phyloP scores from a whole-genome alignment of 441 rosid species.

The Populus hybrid region DNA sequence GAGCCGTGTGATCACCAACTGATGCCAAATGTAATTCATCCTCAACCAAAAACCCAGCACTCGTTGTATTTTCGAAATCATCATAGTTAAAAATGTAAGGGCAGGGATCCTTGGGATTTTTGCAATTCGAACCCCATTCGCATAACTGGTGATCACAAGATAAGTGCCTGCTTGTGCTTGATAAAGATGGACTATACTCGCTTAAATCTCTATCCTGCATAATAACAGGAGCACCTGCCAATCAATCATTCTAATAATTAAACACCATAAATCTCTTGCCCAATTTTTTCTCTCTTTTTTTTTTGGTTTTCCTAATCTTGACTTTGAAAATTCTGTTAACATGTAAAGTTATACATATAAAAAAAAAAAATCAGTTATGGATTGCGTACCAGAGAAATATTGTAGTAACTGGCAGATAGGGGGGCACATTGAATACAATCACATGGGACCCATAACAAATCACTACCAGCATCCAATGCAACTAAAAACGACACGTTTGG shows the following conservation, averaged over 20 bases:
- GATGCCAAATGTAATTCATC: conserved; percentile 62
- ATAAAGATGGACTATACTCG: conserved; percentile 63
- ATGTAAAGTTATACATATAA: background rate
- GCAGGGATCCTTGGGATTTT: conserved; percentile 57
- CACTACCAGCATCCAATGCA: conserved; percentile 83
- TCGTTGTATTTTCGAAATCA: conserved; percentile 52
- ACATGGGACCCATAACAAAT: conserved; percentile 89
- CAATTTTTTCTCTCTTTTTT: background rate
- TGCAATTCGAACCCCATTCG: conserved; percentile 47
- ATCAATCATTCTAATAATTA: conserved; percentile 64
- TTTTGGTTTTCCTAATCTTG: background rate
- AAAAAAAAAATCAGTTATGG: too few species aligned
- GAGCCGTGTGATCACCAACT: conserved; percentile 25
- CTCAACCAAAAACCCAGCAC: conserved; percentile 69
- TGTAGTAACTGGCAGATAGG: conserved; percentile 57
- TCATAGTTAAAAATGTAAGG: conserved; percentile 50
- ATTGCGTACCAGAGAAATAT: conserved; percentile 49
- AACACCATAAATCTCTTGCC: conserved; percentile 41
- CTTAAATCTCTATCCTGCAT: conserved; percentile 82
- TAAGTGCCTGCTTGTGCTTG: conserved; percentile 58
- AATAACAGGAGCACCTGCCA: conserved; percentile 88
- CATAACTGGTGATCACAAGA: conserved; percentile 67
- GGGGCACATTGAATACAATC: conserved; percentile 83
- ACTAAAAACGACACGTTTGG: conserved; percentile 81
- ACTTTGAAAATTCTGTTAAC: background rate